Base-by-base conservation (phyloP, 2,329 filamentous ascomycete genomes). In the Penicillium sp. region DNA sequence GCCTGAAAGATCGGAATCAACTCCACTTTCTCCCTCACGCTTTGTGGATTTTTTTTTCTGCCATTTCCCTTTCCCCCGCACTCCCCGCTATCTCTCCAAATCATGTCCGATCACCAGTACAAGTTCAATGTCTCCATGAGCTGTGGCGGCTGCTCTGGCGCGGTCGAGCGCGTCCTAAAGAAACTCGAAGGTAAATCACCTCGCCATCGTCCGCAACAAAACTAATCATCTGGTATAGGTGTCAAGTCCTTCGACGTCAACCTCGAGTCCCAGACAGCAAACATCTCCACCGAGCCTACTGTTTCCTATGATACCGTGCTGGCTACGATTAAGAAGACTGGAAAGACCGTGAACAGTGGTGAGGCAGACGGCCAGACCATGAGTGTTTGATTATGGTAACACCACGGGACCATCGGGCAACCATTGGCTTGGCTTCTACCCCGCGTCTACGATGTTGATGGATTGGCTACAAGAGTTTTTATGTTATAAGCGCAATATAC, bases 91-190 rank as follows among this genome's bases (percentile, higher is more conserved):
- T 23, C 45, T 26, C 53, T 35, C 35, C 44, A 23, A 70, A 82
- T 66, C 69, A 92, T 93, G 90, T 80, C 87, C 59, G 86, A 89
- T 68, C 92, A 96, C 82, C 91, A 87, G 67, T 98, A 98, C 89
- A 91, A 95, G 77, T 98, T 98, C 83, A 88, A 93, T 78, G 86
- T 98, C 76, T 83, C 81, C 78, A 99, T 99, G 95, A 90, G 83
- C 83, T 99, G 95, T 81, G 87, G 91, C 74, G 95, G 95, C 76
- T 99, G 95, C 88, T 97, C 93, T 46, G 92, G 93, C 71, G 95
- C 95, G 66, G 84, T 99, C 45, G 90, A 96, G 78, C 86, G 92
- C 52, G 92, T 97, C 46, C 86, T 99, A 64, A 93, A 91, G 81
- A 96, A 92, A 81, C 87, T 96, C 2, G 89, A 96, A 21, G 92